phyloP scores from a whole-genome alignment of 306 rosid genomes.

The Vicia faba region DNA sequence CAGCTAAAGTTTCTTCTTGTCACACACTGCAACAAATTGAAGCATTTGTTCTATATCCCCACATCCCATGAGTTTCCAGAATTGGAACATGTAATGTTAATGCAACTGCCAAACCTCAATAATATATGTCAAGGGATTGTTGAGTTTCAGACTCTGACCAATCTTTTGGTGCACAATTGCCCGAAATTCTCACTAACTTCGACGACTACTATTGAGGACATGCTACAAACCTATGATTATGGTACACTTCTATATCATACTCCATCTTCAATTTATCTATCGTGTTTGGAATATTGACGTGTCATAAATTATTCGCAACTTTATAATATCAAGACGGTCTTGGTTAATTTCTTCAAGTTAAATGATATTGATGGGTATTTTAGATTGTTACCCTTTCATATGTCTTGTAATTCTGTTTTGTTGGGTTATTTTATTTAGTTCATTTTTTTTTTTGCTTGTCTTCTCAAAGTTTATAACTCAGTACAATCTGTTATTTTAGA shows the following conservation, averaged over 20 bases:
- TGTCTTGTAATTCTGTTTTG: neutral
- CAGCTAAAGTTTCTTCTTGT: conserved; percentile 3
- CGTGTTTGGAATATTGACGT: neutral
- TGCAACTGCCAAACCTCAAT: neutral
- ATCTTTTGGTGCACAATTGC: conserved; percentile 8
- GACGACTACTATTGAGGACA: neutral
- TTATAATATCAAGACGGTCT: neutral
- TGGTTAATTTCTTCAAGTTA: neutral
- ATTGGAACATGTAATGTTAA: conserved; percentile 9
- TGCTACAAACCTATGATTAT: neutral
- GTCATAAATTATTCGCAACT: neutral
- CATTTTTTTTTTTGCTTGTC: neutral
- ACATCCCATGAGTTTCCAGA: neutral
- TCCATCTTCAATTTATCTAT: neutral
- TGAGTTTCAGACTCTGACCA: neutral
- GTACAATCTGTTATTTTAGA: conserved; percentile 23
- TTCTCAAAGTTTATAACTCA: conserved; percentile 1
- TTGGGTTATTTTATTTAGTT: no score
- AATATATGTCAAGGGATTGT: conserved; percentile 4
- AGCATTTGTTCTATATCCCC: neutral
- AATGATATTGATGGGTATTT: no score
- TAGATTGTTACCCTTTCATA: no score
- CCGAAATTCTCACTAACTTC: conserved; percentile 32
- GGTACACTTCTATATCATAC: neutral
- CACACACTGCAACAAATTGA: conserved; percentile 22